Percentiles rank a stretch among this genome's conserved stretches.
Evolutionary conservation across 2,329 filamentous ascomycete genomes (phyloP).

Genomic region (Cordyceps farinosa): DNA sequence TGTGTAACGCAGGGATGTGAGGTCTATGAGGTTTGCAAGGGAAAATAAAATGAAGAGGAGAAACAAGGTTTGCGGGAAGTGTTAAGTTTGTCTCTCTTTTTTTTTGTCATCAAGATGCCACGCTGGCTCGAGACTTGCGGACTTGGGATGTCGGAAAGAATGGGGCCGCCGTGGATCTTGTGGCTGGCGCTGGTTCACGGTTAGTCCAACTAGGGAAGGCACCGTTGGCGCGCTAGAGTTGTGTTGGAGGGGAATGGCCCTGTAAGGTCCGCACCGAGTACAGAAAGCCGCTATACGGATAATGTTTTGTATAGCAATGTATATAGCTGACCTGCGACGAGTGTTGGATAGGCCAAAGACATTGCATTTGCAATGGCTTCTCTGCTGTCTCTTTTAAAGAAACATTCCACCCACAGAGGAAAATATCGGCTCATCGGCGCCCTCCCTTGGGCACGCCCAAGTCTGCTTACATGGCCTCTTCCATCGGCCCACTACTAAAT

Average conservation of each 20-base stretch:
- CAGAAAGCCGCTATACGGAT: too few relatives aligned
- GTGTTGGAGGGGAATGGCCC: too few relatives aligned
- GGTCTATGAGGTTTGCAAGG: too few relatives aligned
- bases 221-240: background rate
- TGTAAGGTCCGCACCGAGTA: background rate
- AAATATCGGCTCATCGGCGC: background rate
- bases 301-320: too few relatives aligned
- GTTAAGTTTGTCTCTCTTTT: background rate
- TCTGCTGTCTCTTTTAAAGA: background rate
- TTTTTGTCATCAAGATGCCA: conserved; percentile 15
- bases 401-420: background rate
- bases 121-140: conserved; percentile 11
- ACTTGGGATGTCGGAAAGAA: conserved; percentile 2
- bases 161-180: conserved; percentile 6
- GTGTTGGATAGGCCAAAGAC: too few relatives aligned
- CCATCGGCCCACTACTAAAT: background rate
- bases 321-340: too few relatives aligned
- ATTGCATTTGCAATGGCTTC: too few relatives aligned
- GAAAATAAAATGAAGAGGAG: background rate
- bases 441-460: background rate
- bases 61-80: background rate
- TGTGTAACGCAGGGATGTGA: background rate
- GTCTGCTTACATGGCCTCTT: conserved; percentile 12
- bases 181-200: background rate
- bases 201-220: conserved; percentile 8